Evolutionary conservation across 129 eudicot genomes (phyloP).

Genomic region (Solidago caesia): DNA sequence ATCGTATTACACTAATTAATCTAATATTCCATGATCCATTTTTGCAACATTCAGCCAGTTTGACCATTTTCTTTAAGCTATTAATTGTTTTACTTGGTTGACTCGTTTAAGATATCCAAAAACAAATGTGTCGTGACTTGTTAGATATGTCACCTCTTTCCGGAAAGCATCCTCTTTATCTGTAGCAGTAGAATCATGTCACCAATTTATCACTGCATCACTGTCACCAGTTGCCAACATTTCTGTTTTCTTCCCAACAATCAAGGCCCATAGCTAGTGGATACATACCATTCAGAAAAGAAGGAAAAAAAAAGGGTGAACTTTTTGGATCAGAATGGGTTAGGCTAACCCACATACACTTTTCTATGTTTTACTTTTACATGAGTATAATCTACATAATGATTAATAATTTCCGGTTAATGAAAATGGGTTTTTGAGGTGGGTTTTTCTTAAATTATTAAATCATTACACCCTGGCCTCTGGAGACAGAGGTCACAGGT

Average conservation of each 20-base stretch:
- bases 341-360: background rate
- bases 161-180: conserved; percentile 84
- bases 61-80: too few species aligned
- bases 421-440: too few species aligned
- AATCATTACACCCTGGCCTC: too few species aligned
- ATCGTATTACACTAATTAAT: too few species aligned
- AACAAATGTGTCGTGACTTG: too few species aligned
- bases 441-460: too few species aligned
- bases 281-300: background rate
- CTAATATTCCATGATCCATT: too few species aligned
- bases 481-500: too few species aligned
- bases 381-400: too few species aligned
- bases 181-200: conserved; percentile 91
- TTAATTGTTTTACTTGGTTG: too few species aligned
- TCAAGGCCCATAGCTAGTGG: conserved; percentile 85
- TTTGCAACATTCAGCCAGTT: too few species aligned
- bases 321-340: background rate
- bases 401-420: too few species aligned
- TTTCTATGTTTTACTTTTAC: background rate
- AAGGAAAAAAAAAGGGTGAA: background rate
- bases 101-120: background rate
- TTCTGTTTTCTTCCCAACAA: conserved; percentile 90
- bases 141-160: conserved; percentile 52
- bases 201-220: conserved; percentile 83
- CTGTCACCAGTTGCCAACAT: conserved; percentile 95